Percentiles rank a stretch among this genome's conserved stretches.
Conservation (phyloP, 176 grass and related monocot genomes). For the Canna indica region DNA sequence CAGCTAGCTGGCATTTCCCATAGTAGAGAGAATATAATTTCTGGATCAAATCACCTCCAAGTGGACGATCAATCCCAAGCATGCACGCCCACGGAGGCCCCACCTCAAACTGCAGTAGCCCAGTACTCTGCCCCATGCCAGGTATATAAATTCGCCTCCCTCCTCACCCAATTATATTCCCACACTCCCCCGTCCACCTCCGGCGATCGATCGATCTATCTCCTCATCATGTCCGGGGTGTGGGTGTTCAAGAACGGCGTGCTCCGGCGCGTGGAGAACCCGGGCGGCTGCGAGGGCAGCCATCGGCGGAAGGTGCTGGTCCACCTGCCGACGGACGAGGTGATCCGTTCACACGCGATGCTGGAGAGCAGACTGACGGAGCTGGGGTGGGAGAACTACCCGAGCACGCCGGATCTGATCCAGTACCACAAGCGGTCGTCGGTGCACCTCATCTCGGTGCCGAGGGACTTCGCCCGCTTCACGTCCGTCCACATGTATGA, state of each 20-base stretch:
- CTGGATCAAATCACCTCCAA: too few relatives aligned
- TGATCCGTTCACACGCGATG: neutral
- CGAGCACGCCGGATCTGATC: constrained; percentile 1
- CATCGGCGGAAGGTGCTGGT: neutral
- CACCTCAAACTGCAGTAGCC: too few relatives aligned
- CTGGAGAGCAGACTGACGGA: constrained; percentile 1
- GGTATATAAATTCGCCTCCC: too few relatives aligned
- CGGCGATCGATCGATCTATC: neutral
- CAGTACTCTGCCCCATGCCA: too few relatives aligned
- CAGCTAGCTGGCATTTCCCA: too few relatives aligned
- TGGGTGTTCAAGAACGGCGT: constrained; percentile 19
- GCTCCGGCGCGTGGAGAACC: neutral
- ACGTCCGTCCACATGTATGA: constrained; percentile 14
- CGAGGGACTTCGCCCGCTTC: constrained; percentile 4
- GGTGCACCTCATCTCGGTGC: constrained; percentile 13
- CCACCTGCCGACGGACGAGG: neutral
- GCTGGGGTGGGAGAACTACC: constrained; percentile 12
- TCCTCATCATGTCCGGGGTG: neutral
- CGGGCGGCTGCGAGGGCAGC: neutral
- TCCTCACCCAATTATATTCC: too few relatives aligned
- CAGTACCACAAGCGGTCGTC: constrained; percentile 14
- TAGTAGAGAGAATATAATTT: too few relatives aligned
- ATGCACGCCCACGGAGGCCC: too few relatives aligned
- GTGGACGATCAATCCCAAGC: too few relatives aligned
- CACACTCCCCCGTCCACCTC: neutral